phyloP scores from a whole-genome alignment of 306 rosid genomes.

The Corylus heterophylla region DNA sequence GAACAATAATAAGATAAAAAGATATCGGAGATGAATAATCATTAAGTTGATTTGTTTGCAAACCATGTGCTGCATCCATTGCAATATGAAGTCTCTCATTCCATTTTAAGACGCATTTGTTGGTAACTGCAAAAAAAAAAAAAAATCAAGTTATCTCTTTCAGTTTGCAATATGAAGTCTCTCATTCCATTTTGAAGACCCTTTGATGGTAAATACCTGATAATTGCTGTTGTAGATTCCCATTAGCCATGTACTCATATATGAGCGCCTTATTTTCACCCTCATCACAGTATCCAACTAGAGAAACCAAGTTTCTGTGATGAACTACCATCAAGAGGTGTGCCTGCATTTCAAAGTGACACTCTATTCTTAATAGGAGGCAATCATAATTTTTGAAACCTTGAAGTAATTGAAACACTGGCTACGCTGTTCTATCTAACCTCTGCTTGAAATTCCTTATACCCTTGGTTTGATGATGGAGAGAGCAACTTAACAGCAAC shows the following conservation, averaged over 20 bases:
- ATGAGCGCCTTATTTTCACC: slow-evolving; percentile 24
- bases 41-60: not conserved
- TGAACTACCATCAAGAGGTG: slow-evolving; percentile 28
- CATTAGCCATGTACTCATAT: slow-evolving; percentile 34
- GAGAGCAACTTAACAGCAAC: slow-evolving; percentile 55
- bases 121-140: not conserved
- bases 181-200: no score
- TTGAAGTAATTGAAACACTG: not conserved
- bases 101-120: slow-evolving; percentile 30
- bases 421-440: not conserved
- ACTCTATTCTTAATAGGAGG: not conserved
- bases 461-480: slow-evolving; percentile 39
- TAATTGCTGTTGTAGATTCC: slow-evolving; percentile 10
- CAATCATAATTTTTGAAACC: not conserved
- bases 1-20: no score
- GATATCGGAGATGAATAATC: not conserved
- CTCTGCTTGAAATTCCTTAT: slow-evolving; percentile 39
- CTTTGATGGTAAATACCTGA: slow-evolving; percentile 5
- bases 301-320: slow-evolving; percentile 31
- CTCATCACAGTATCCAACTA: slow-evolving; percentile 41
- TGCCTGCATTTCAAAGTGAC: slow-evolving; percentile 13
- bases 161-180: no score
- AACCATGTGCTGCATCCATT: slow-evolving; percentile 26
- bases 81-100: slow-evolving; percentile 23
- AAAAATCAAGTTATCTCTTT: not conserved